Evolutionary conservation across 1,284 basidiomycete species (phyloP).

Genomic region (Austroboletus novae-zelandiae): DNA sequence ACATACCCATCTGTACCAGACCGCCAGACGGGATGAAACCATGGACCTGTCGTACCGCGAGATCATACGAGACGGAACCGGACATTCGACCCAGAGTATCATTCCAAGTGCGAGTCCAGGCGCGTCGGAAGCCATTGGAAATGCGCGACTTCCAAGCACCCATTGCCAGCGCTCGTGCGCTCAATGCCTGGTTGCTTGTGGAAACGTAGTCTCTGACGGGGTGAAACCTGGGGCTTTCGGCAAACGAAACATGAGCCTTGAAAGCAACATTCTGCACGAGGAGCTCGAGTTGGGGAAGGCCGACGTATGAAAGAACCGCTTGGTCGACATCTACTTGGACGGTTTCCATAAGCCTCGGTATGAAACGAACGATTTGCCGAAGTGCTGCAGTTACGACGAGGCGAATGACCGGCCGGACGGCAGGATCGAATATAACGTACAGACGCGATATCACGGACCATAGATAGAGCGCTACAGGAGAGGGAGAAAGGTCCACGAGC

Average conservation of each 20-base stretch:
- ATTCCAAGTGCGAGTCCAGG: conserved; percentile 64
- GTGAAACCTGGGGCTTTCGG: conserved; percentile 42
- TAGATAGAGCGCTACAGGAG: conserved; percentile 48
- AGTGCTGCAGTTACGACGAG: conserved; percentile 50
- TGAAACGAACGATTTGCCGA: conserved; percentile 57
- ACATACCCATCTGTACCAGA: conserved; percentile 29
- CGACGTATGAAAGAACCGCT: conserved; percentile 48
- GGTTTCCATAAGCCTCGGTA: conserved; percentile 63
- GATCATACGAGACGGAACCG: conserved; percentile 49
- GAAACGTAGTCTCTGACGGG: conserved; percentile 25
- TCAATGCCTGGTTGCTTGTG: conserved; percentile 25
- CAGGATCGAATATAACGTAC: conserved; percentile 53
- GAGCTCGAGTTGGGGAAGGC: conserved; percentile 50
- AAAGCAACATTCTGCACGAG: conserved; percentile 50
- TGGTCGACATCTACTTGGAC: conserved; percentile 64
- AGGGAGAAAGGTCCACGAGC: conserved; percentile 52
- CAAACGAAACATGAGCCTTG: conserved; percentile 53
- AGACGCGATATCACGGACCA: conserved; percentile 45
- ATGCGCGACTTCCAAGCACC: conserved; percentile 61
- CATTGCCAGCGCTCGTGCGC: conserved; percentile 44
- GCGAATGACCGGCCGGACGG: conserved; percentile 59
- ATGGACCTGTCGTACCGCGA: conserved; percentile 49
- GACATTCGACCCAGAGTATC: conserved; percentile 63
- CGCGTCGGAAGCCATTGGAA: conserved; percentile 55
- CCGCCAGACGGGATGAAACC: conserved; percentile 36